Base-by-base conservation (phyloP, 1,139 yeast genomes). In the Sugiyamaella neomexicana region DNA sequence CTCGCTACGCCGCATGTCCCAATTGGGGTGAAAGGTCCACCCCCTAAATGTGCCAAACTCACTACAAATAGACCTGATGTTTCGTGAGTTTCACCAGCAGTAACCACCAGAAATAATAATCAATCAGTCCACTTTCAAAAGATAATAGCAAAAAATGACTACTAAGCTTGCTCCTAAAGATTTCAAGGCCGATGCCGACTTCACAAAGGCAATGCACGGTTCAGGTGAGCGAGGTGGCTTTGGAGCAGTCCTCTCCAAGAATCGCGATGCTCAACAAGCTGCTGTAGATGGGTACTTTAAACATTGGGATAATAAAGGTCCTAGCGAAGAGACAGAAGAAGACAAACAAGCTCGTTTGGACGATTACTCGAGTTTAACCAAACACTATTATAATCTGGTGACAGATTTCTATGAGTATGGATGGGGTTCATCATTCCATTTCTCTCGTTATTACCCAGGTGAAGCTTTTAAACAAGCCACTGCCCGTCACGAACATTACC, bases 401-500 rank as follows among this genome's bases (percentile, higher is more conserved):
- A 91, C 99, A 39, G 99, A 93, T 73, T 89, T 81, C 65, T 93
- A 93, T 78, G 99, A 93, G 77, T 93, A 93, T 73, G 99, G 99
- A 47, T 93, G 99, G 99, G 99, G 99, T 60, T 81, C 97, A 23
- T 89, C 97, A n/a, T 93, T 93, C 89, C 99, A 93, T 74, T 93
- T 93, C 72, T 89, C 96, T 45, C 83, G 97, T 66, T 93, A 86
- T 77, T 91, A 89, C 79, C 80, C 79, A 69, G 98, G 97, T 59
- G 99, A 93, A 76, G 85, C 95, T 39, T 93, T 93, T 77, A 78
- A 83, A 68, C 98, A 93, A 74, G 96, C 98, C 45, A 83, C 89
- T 64, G 98, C 98, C 50, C 72, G 99, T 77, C 99, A 93, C 74
- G 99, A 93, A 76, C 99, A 93, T 75, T 93, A 81, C 74, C 78